Evolutionary conservation across 2,329 filamentous ascomycete genomes (phyloP).

Genomic region (Beauveria caledonica): DNA sequence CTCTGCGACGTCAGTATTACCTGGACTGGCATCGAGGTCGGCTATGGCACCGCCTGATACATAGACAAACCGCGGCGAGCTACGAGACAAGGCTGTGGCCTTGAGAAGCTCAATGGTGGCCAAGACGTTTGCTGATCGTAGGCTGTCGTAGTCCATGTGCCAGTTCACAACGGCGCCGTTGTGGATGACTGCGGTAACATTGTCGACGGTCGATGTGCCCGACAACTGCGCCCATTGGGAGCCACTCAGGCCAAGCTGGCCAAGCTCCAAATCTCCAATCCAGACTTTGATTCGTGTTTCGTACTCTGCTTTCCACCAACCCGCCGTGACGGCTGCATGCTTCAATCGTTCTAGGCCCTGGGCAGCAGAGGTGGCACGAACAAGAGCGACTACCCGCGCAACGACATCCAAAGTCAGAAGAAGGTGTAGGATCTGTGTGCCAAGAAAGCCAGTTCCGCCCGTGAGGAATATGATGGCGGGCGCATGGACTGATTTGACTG

Average conservation of each 20-base stretch:
- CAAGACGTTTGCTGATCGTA: slow-evolving; percentile 64
- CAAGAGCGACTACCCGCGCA: slow-evolving; percentile 4
- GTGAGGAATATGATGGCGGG: slow-evolving; percentile 7
- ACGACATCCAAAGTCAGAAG: background rate
- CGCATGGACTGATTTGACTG: background rate
- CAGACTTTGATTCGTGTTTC: slow-evolving; percentile 50
- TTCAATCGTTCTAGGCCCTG: slow-evolving; percentile 13
- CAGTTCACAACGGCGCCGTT: slow-evolving; percentile 81
- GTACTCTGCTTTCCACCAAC: slow-evolving; percentile 15
- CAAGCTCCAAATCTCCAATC: slow-evolving; percentile 61
- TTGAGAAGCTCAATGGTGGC: slow-evolving; percentile 17
- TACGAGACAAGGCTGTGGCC: slow-evolving; percentile 11
- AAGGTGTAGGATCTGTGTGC: slow-evolving; percentile 12
- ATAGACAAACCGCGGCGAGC: slow-evolving; percentile 16
- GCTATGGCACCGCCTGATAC: slow-evolving; percentile 17
- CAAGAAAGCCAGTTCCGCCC: slow-evolving; percentile 14
- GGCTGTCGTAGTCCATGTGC: slow-evolving; percentile 66
- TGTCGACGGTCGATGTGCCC: slow-evolving; percentile 28
- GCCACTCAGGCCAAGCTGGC: slow-evolving; percentile 59
- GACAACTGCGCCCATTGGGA: slow-evolving; percentile 53
- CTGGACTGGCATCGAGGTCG: background rate
- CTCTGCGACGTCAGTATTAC: background rate
- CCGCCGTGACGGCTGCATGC: slow-evolving; percentile 9
- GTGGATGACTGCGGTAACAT: slow-evolving; percentile 66
- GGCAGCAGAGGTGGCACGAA: slow-evolving; percentile 9